Conservation (phyloP, 805 yeast species). For the Kazachstania psychrophila region DNA sequence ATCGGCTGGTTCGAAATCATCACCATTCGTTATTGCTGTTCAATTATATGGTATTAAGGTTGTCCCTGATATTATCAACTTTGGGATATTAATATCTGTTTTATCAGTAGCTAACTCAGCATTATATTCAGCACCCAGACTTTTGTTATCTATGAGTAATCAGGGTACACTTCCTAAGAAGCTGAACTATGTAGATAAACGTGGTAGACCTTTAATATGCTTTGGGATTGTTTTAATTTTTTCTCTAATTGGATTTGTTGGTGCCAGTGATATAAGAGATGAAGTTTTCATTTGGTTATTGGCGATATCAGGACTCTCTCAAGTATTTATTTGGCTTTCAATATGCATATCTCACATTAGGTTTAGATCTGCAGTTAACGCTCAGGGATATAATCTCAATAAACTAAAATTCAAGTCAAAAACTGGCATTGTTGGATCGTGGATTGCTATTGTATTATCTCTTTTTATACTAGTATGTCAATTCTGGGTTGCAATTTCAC, state of each 20-base stretch:
- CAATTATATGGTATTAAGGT: constrained; percentile 50
- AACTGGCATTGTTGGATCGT: constrained; percentile 51
- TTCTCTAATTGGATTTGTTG: constrained; percentile 52
- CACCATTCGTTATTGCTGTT: constrained; percentile 64
- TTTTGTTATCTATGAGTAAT: constrained; percentile 42
- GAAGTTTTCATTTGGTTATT: constrained; percentile 65
- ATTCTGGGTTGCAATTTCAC: constrained; percentile 67
- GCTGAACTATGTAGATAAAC: constrained; percentile 39
- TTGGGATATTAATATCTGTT: constrained; percentile 60
- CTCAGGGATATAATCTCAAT: constrained; percentile 43
- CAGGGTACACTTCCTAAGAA: constrained; percentile 44
- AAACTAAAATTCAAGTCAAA: constrained; percentile 52
- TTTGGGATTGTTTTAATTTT: constrained; percentile 34
- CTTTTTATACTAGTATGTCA: constrained; percentile 49
- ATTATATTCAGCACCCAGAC: constrained; percentile 53
- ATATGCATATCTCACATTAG: constrained; percentile 60
- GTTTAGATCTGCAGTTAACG: constrained; percentile 48
- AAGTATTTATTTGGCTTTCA: constrained; percentile 75
- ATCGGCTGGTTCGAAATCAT: constrained; percentile 29
- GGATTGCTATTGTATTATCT: constrained; percentile 43
- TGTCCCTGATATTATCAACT: constrained; percentile 64
- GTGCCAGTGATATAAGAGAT: constrained; percentile 48
- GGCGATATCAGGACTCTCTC: constrained; percentile 68
- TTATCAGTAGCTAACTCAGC: constrained; percentile 71
- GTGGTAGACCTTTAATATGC: constrained; percentile 49